Conservation (phyloP, 345 rosid genomes). For the Raphanus sativus region DNA sequence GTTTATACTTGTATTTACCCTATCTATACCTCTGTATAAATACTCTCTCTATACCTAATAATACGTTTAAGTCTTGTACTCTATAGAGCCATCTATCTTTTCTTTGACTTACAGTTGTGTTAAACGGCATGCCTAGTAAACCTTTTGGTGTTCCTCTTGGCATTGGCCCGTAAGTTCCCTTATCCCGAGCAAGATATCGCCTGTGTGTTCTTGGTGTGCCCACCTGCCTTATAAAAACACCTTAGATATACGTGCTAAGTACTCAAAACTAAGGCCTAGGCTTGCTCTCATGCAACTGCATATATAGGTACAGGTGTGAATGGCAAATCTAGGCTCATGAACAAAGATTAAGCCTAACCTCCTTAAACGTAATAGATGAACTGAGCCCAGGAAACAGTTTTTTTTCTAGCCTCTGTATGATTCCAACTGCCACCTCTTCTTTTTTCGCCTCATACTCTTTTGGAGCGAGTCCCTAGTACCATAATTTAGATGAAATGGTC, state of each 20-base stretch:
- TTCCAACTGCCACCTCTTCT: constrained; percentile 56
- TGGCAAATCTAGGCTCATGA: neutral
- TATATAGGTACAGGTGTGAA: neutral
- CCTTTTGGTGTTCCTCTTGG: constrained; percentile 87
- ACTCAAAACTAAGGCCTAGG: constrained; percentile 3
- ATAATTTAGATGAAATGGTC: neutral
- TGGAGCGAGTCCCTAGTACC: constrained; percentile 64
- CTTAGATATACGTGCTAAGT: neutral
- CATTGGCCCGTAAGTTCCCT: constrained; percentile 95
- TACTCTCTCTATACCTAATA: too few species aligned
- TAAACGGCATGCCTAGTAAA: constrained; percentile 92
- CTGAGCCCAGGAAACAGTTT: constrained; percentile 80
- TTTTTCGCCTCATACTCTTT: constrained; percentile 83
- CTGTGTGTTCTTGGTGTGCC: constrained; percentile 93
- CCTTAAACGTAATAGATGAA: constrained; percentile 71
- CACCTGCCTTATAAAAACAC: constrained; percentile 44
- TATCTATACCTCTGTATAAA: too few species aligned
- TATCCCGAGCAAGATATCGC: constrained; percentile 75
- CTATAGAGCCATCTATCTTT: neutral
- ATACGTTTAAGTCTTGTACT: too few species aligned
- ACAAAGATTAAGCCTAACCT: constrained; percentile 47
- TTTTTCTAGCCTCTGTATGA: constrained; percentile 74
- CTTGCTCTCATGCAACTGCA: constrained; percentile 6
- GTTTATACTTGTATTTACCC: too few species aligned
- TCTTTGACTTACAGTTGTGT: constrained; percentile 68